Evolutionary conservation across 352 stramenopile species (phyloP).

Genomic region (Globisporangium acanthophoron): DNA sequence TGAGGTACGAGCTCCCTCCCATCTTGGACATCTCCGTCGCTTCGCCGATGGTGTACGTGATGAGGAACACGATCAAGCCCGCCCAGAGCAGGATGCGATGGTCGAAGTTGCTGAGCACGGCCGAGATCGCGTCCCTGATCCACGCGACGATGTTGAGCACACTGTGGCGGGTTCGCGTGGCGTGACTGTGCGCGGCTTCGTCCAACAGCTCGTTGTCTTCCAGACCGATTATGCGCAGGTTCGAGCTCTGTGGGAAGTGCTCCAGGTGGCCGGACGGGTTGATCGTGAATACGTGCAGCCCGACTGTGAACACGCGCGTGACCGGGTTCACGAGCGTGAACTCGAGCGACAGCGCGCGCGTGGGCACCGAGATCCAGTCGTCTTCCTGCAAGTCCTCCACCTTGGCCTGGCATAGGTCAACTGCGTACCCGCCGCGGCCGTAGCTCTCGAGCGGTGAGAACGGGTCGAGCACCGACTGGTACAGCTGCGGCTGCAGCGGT

Average conservation of each 20-base stretch:
- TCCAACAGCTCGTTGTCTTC: slow-evolving; percentile 44
- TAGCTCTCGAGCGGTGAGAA: slow-evolving; percentile 41
- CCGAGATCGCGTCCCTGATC: slow-evolving; percentile 3
- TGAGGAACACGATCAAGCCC: slow-evolving; percentile 60
- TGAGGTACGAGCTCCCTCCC: slow-evolving; percentile 65
- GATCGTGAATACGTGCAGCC: slow-evolving; percentile 79
- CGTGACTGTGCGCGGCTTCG: background rate
- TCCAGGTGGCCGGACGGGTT: slow-evolving; percentile 77
- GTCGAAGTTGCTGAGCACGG: slow-evolving; percentile 37
- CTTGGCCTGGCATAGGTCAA: slow-evolving; percentile 65
- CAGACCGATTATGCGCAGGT: slow-evolving; percentile 72
- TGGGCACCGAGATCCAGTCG: slow-evolving; percentile 70
- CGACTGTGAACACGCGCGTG: slow-evolving; percentile 86
- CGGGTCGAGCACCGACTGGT: slow-evolving; percentile 44
- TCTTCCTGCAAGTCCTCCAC: slow-evolving; percentile 63
- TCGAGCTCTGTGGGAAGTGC: slow-evolving; percentile 76
- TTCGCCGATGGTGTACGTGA: slow-evolving; percentile 79
- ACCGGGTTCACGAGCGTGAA: slow-evolving; percentile 86
- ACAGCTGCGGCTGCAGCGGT: slow-evolving; percentile 47
- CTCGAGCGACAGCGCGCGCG: slow-evolving; percentile 76
- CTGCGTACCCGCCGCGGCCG: slow-evolving; percentile 61
- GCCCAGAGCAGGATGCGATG: slow-evolving; percentile 65
- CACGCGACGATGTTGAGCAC: background rate
- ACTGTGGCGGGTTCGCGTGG: background rate
- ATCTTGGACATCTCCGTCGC: slow-evolving; percentile 74